Conservation (phyloP, 1,284 basidiomycete species). For the Cutaneotrichosporon sp. region DNA sequence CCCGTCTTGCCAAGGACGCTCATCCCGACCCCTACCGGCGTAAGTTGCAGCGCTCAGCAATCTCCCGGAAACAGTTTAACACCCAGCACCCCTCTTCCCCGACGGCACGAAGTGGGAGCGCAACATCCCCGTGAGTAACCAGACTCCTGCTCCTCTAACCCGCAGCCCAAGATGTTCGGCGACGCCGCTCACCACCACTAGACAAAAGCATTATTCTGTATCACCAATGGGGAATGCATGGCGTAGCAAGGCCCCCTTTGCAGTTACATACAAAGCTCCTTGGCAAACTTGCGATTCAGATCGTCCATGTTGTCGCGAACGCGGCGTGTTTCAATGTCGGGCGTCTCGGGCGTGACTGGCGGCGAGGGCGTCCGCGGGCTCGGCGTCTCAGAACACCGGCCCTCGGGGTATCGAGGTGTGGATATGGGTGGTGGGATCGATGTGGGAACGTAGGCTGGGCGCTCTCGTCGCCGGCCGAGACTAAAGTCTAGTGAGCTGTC, state of each 20-base stretch:
- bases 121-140: constrained; percentile 53
- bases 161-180: constrained; percentile 15
- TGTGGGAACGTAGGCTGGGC: not conserved
- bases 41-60: constrained; percentile 56
- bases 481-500: not conserved
- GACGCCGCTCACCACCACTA: constrained; percentile 13
- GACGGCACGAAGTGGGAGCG: constrained; percentile 79
- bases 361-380: constrained; percentile 4
- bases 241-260: constrained; percentile 12
- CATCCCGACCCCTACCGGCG: constrained; percentile 93
- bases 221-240: constrained; percentile 20
- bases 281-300: constrained; percentile 7
- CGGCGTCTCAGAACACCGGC: constrained; percentile 2
- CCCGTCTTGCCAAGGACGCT: constrained; percentile 63
- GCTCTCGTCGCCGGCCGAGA: not conserved
- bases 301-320: constrained; percentile 9
- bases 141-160: not conserved
- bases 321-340: constrained; percentile 8
- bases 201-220: constrained; percentile 17
- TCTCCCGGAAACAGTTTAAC: constrained; percentile 8
- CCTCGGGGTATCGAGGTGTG: not conserved
- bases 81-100: constrained; percentile 69
- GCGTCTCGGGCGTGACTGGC: constrained; percentile 6
- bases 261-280: constrained; percentile 8
- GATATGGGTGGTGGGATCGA: not conserved